Conservation (phyloP, 192 early-diverging fungal species). For the Obelidium mucronatum region DNA sequence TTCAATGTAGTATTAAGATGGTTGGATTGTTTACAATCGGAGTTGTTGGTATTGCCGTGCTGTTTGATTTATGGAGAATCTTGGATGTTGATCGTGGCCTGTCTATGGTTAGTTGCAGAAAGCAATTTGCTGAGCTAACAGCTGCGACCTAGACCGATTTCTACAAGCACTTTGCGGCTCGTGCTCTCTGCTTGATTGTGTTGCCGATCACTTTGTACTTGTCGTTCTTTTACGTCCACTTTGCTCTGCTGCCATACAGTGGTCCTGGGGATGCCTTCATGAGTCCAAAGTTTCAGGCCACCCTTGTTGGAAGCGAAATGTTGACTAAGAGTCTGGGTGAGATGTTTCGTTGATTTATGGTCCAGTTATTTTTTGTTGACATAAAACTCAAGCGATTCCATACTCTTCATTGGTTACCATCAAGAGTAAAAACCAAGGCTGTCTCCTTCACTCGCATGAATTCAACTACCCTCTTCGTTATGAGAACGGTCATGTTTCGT, state of each 20-base stretch:
- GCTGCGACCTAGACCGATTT: conserved; percentile 62
- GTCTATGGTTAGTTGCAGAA: conserved; percentile 54
- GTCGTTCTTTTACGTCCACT: conserved; percentile 93
- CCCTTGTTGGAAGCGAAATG: conserved; percentile 78
- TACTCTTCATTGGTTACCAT: conserved; percentile 84
- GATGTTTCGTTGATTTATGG: background rate
- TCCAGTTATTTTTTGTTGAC: conserved; percentile 12
- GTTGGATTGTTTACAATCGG: conserved; percentile 90
- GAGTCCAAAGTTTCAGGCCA: conserved; percentile 87
- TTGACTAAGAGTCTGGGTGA: conserved; percentile 55
- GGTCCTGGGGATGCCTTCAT: conserved; percentile 96
- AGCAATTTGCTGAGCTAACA: background rate
- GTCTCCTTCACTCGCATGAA: conserved; percentile 80
- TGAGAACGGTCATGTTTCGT: conserved; percentile 89
- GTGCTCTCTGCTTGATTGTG: conserved; percentile 82
- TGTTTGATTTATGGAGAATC: conserved; percentile 92
- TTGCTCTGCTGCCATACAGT: conserved; percentile 77
- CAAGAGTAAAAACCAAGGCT: conserved; percentile 77
- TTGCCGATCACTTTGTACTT: conserved; percentile 82
- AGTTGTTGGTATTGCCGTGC: conserved; percentile 81
- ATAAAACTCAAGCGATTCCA: conserved; percentile 64
- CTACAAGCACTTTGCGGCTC: conserved; percentile 82
- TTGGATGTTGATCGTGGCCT: conserved; percentile 83
- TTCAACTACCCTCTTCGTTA: conserved; percentile 88
- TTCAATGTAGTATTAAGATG: conserved; percentile 82